Conservation (phyloP, 2,329 filamentous ascomycete genomes). For the Achaetomium macrosporum region DNA sequence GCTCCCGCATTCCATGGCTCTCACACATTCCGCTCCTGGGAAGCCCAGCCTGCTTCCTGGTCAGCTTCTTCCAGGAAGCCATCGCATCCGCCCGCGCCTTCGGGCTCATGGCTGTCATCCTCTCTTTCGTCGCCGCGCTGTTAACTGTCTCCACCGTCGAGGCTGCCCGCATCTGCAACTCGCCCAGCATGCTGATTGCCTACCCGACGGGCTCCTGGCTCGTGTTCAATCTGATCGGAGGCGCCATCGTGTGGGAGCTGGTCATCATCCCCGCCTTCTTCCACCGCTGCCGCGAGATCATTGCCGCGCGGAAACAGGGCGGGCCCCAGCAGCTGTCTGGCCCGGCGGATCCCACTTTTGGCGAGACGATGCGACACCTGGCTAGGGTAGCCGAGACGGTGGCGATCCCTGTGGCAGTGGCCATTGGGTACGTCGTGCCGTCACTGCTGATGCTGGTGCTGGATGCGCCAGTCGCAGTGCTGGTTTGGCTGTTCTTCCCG, state of each 20-base stretch:
- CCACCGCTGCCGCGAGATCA: conserved; percentile 35
- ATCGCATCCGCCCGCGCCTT: conserved; percentile 35
- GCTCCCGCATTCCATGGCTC: conserved; percentile 39
- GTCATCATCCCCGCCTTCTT: conserved; percentile 47
- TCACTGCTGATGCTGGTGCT: conserved; percentile 42
- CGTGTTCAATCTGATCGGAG: conserved; percentile 43
- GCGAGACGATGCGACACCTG: conserved; percentile 34
- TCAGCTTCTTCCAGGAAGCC: conserved; percentile 45
- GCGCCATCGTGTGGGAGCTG: conserved; percentile 47
- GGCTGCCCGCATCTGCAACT: conserved; percentile 39
- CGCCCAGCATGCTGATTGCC: conserved; percentile 28
- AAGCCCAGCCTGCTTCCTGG: conserved; percentile 43
- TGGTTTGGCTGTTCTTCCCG: conserved; percentile 48
- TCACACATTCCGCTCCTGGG: conserved; percentile 42
- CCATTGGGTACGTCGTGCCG: conserved; percentile 43
- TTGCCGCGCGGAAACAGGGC: conserved; percentile 23
- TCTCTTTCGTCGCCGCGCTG: conserved; percentile 42
- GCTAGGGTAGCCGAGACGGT: conserved; percentile 46
- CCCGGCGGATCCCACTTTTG: conserved; percentile 27
- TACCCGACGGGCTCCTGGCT: conserved; percentile 39
- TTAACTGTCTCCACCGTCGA: conserved; percentile 47
- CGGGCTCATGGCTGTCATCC: conserved; percentile 37
- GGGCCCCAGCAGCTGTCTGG: conserved; percentile 17
- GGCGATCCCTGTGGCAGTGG: conserved; percentile 47
- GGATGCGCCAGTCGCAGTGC: conserved; percentile 33